Evolutionary conservation across 352 stramenopile genomes (phyloP), one percentile per base, ranked within the genome.

Genomic region (Elongisporangium anandrum): DNA sequence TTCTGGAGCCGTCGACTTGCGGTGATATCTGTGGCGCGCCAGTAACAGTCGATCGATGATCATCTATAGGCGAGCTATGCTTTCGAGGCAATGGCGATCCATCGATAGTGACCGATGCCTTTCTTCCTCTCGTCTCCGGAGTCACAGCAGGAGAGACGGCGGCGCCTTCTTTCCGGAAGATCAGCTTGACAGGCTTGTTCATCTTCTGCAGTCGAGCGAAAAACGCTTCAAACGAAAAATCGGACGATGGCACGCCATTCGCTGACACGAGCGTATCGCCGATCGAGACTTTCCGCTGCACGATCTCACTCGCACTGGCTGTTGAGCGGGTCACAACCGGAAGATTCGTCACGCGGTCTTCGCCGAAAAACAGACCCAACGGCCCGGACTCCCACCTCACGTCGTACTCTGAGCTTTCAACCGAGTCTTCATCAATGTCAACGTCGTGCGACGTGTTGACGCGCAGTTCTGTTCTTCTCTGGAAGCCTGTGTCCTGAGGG

Each of bases 341-440:
- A 15, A 89, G 70, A 13, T 78, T 86, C 0, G 82, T 90, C 3
- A 66, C 45, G 13, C 75, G 73, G 45, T 95, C 75, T 57, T 95
- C 86, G 0, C 80, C 86, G 64, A 95, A 95, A 59, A 92, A 92
- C 22, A 95, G 39, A n/a, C 86, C 86, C 6, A 95, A 56, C 6
- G 82, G 86, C 0, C 86, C 86, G 0, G 82, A 90, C 49, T 90
- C 82, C 86, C 86, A 95, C 50, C 80, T 78, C 26, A 94, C 85
- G 56, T 93, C 77, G 52, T 89, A 90, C 39, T 87, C 75, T 41
- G 81, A 67, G 34, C 17, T 4, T 16, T 45, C 34, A 45, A 4
- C 1, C 2, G 8, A 39, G 29, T 2, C 6, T 9, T 39, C 49
- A 9, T 53, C 20, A 53, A 26, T 26, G 9, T 64, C 58, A 24